Conservation (phyloP, 2,329 filamentous ascomycete genomes). For the Zelopaecilomyces penicillatus region DNA sequence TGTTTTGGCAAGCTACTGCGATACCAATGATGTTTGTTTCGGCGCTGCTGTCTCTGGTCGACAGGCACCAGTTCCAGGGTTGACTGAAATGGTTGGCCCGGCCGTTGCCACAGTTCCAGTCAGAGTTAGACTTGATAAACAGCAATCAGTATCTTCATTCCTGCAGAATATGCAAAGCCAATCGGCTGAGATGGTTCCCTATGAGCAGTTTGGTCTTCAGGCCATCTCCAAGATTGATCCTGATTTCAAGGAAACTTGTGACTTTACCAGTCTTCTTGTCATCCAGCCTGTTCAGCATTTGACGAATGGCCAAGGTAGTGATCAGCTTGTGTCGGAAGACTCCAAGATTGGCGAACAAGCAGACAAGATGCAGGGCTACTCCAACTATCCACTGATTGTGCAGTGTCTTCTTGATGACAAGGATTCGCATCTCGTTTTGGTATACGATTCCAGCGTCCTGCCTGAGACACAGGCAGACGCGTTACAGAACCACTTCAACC, state of each 20-base stretch:
- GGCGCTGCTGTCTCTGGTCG: conserved; percentile 8
- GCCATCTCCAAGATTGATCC: conserved; percentile 13
- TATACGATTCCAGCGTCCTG: conserved; percentile 7
- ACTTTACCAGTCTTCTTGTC: conserved; percentile 3
- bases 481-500: conserved; percentile 9
- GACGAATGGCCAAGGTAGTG: neutral
- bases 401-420: conserved; percentile 4
- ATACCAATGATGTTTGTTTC: conserved; percentile 1
- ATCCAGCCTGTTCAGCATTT: conserved; percentile 4
- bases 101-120: conserved; percentile 13
- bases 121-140: conserved; percentile 7
- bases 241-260: conserved; percentile 4
- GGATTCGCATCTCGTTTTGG: conserved; percentile 1
- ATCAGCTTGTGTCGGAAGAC: neutral
- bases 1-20: neutral
- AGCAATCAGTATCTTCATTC: conserved; percentile 4
- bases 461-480: conserved; percentile 5
- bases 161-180: conserved; percentile 11
- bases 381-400: conserved; percentile 11
- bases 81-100: conserved; percentile 10
- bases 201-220: conserved; percentile 16
- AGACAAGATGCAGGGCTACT: conserved; percentile 6
- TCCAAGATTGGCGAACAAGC: neutral
- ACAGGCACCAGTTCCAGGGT: conserved; percentile 9
- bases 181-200: conserved; percentile 13